phyloP scores from a whole-genome alignment of 2,329 filamentous ascomycete species.

The Rhinocladiella similis region DNA sequence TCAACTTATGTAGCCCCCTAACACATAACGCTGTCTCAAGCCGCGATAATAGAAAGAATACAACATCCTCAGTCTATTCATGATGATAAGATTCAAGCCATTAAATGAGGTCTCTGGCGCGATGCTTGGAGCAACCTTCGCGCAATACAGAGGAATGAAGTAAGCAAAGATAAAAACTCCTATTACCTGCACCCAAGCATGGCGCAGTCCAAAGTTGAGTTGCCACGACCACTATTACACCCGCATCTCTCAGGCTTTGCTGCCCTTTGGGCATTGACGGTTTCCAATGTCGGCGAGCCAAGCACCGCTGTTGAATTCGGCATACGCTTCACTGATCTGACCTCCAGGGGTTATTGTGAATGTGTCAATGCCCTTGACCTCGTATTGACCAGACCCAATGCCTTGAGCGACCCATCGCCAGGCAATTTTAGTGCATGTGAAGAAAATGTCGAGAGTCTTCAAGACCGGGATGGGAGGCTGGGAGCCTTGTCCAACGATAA shows the following conservation, averaged over 20 bases:
- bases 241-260: too few species aligned
- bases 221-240: too few species aligned
- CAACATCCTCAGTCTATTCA: too few species aligned
- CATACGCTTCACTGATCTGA: conserved; percentile 18
- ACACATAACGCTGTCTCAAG: too few species aligned
- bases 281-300: conserved; percentile 16
- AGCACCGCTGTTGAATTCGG: conserved; percentile 19
- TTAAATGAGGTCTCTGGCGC: too few species aligned
- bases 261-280: conserved; percentile 1
- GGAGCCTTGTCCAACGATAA: conserved; percentile 21
- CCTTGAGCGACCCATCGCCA: conserved; percentile 25
- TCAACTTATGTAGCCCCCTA: too few species aligned
- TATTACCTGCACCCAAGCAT: too few species aligned
- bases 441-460: conserved; percentile 25
- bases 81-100: too few species aligned
- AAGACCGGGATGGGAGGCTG: conserved; percentile 21
- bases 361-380: conserved; percentile 18
- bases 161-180: not conserved
- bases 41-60: too few species aligned
- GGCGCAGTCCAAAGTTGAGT: too few species aligned
- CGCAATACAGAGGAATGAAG: not conserved
- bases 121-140: not conserved
- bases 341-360: conserved; percentile 13
- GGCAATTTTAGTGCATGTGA: conserved; percentile 26
- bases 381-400: conserved; percentile 14